Evolutionary conservation across 305 asterid species (phyloP), one percentile per base, ranked within the genome.

Genomic region (Fraxinus sp.): DNA sequence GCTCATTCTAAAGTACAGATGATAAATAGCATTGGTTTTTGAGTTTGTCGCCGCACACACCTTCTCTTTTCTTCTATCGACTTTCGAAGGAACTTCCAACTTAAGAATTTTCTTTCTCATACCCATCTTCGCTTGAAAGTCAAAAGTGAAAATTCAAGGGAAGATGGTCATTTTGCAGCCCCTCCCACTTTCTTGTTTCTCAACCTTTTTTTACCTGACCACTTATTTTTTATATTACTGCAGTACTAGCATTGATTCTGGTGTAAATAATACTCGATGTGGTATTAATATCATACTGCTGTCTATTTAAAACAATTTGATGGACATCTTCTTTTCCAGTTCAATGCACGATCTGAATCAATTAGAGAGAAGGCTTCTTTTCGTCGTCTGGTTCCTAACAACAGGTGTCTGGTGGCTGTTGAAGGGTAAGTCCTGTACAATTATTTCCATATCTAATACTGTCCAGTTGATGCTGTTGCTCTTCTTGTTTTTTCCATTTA

Each of bases 321-420:
- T 74, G 37, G 35, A 30, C 80, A 32, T 24, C 85, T 64, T 20
- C 84, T 64, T 77, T 81, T 88, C 66, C 90, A 95, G 99, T 95
- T 95, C 79, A 95, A 95, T 89, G 99, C 98, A 49, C 92, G 97
- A 82, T 89, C 92, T 22, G 99, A 94, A 83, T 89, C 98, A 46
- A 81, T 95, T 70, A 86, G 85, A 57, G 97, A 94, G 92, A 95
- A 91, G 96, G 90, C 98, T 82, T 93, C 98, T 70, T 95, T 95
- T 86, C 94, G 97, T 37, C 91, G 97, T 62, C 97, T 95, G 79
- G 82, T 95, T 82, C 94, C 97, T 16, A 90, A 86, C 52, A 94
- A 88, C 81, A 87, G 97, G 86, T 95, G 99, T 79, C 87, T 95
- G 90, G 99, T 95, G 84, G 87, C 91, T 78, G 85, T 94, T 41